Evolutionary conservation across 1,139 yeast genomes (phyloP).

Genomic region (Pichia inconspicua): DNA sequence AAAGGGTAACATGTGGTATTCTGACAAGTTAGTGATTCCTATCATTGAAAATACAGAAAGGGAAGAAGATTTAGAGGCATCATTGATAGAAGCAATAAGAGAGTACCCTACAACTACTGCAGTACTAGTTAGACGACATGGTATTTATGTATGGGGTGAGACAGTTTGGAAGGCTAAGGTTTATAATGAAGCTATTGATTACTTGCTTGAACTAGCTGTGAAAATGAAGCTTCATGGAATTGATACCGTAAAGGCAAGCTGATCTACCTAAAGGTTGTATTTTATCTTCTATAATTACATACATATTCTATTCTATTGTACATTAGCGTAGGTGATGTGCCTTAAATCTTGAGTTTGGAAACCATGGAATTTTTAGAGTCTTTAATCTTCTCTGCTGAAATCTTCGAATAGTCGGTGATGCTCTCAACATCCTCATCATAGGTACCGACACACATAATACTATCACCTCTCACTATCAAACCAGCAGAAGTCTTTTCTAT

Average conservation of each 20-base stretch:
- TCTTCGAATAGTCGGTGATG: constrained; percentile 48
- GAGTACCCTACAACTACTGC: constrained; percentile 76
- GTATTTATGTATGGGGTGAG: constrained; percentile 94
- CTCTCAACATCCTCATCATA: constrained; percentile 60
- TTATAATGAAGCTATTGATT: constrained; percentile 88
- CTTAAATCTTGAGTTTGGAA: background rate
- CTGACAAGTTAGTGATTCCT: constrained; percentile 74
- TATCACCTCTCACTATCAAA: constrained; percentile 73
- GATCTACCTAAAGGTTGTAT: background rate
- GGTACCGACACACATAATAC: constrained; percentile 52
- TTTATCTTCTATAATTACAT: background rate
- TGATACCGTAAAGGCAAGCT: constrained; percentile 31
- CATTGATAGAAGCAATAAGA: constrained; percentile 53
- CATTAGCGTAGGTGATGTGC: background rate
- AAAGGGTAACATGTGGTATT: constrained; percentile 64
- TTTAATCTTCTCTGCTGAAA: constrained; percentile 29
- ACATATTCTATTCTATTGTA: background rate
- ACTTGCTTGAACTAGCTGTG: constrained; percentile 74
- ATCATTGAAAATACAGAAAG: constrained; percentile 86
- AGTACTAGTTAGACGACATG: constrained; percentile 86
- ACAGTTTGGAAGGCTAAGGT: constrained; percentile 89
- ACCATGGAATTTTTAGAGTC: constrained; percentile 29
- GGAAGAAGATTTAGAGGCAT: constrained; percentile 75
- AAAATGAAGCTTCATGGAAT: constrained; percentile 65
- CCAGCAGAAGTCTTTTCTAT: constrained; percentile 54